phyloP scores from a whole-genome alignment of 805 yeast genomes.

The Jamesozyma lodderae region DNA sequence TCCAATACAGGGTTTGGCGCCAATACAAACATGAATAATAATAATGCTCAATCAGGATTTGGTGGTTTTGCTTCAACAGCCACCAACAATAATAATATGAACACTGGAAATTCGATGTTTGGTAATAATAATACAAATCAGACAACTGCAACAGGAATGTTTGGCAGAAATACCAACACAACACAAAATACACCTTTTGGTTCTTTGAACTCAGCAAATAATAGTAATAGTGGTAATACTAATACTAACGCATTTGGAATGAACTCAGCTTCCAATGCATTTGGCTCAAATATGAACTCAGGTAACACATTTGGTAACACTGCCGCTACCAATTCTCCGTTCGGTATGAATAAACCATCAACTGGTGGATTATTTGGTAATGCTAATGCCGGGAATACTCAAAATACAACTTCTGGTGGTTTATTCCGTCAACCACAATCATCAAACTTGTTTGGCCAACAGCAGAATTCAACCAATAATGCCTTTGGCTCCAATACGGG shows the following conservation, averaged over 20 bases:
- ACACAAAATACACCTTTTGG: slow-evolving; percentile 20
- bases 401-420: slow-evolving; percentile 18
- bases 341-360: slow-evolving; percentile 28
- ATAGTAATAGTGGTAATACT: slow-evolving; percentile 25
- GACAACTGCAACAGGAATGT: slow-evolving; percentile 16
- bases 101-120: slow-evolving; percentile 13
- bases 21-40: slow-evolving; percentile 8
- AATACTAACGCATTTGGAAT: slow-evolving; percentile 19
- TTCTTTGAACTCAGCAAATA: slow-evolving; percentile 15
- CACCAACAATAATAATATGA: slow-evolving; percentile 7
- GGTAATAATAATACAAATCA: slow-evolving; percentile 10
- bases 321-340: slow-evolving; percentile 19
- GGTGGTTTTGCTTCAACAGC: slow-evolving; percentile 26
- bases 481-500: slow-evolving; percentile 23
- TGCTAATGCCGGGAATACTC: slow-evolving; percentile 5
- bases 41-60: slow-evolving; percentile 26
- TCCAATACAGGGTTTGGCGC: slow-evolving; percentile 18
- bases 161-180: slow-evolving; percentile 22
- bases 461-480: slow-evolving; percentile 2
- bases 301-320: slow-evolving; percentile 23
- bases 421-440: slow-evolving; percentile 23
- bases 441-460: neutral
- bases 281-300: slow-evolving; percentile 11
- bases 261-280: slow-evolving; percentile 25
- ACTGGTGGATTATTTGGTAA: slow-evolving; percentile 23